Percentiles rank a stretch among this genome's conserved stretches.
Evolutionary conservation across 1,284 basidiomycete genomes (phyloP).

Genomic region (Hemileia vastatrix): DNA sequence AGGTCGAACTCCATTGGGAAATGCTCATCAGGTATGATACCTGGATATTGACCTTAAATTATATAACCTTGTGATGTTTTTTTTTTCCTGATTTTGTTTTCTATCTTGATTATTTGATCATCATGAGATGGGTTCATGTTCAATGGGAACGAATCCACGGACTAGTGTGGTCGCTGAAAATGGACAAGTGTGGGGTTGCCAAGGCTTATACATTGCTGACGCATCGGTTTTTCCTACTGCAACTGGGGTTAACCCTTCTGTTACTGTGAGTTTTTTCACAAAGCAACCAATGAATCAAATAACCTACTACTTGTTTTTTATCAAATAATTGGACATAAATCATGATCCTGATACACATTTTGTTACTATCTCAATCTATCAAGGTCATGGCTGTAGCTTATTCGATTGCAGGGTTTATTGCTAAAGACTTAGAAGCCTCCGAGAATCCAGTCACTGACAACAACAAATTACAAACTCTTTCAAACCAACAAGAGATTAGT

Average conservation of each 20-base stretch:
- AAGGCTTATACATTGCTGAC: conserved; percentile 48
- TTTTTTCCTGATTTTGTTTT: background rate
- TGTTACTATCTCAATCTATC: too few relatives aligned
- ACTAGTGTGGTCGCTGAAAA: conserved; percentile 45
- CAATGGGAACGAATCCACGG: conserved; percentile 44
- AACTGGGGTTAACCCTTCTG: conserved; percentile 49
- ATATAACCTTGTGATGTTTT: background rate
- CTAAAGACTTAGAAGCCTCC: too few relatives aligned
- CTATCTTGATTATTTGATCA: background rate
- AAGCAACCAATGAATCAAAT: too few relatives aligned
- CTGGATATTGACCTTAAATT: background rate
- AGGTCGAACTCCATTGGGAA: conserved; percentile 24
- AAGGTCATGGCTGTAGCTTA: too few relatives aligned
- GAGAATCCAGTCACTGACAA: too few relatives aligned
- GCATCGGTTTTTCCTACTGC: conserved; percentile 47
- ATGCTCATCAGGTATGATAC: conserved; percentile 38
- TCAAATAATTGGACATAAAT: too few relatives aligned
- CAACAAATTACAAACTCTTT: too few relatives aligned
- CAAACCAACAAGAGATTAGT: too few relatives aligned
- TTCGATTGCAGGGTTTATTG: too few relatives aligned
- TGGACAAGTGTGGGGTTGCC: conserved; percentile 47
- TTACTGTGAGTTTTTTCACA: conserved; percentile 56
- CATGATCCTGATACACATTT: too few relatives aligned
- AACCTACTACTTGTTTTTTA: too few relatives aligned
- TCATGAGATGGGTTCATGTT: conserved; percentile 47